Base-by-base conservation (phyloP, 305 asterid species). In the Fraxinus latifolia region DNA sequence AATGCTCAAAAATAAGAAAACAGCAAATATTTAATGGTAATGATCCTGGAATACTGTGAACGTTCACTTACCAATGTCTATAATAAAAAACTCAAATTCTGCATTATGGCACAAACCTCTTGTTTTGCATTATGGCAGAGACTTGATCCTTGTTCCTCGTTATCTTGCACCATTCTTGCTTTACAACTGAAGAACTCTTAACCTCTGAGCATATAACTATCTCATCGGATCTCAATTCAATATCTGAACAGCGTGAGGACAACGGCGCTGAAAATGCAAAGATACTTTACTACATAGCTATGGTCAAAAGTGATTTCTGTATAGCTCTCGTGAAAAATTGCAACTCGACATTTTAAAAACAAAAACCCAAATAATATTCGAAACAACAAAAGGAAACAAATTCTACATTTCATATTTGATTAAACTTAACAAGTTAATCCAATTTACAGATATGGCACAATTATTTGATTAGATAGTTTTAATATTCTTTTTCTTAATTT, bases 91-190 rank as follows among this genome's bases (percentile, higher is more conserved):
- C 37, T 42, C 74, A 1, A 33, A 34, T 62, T 73, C 62, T 73
- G 31, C 77, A 36, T 2, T 44, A 23, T 5, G 17, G 42, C 12
- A 31, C 72, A 42, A 84, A 95, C 98, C 97, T 84, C 81, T 78
- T 91, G 87, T 93, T 94, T 81, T 84, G 89, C 82, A 94, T 79
- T 75, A 89, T 79, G 82, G 96, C 97, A 82, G 95, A 92, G 80
- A 74, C 86, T 71, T 89, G 89, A 87, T 93, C 97, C 81, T 85
- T 89, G 83, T 91, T 91, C 92, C 91, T 95, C 15, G 92, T 89
- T 85, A 95, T 90, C 87, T 87, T 91, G 91, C 99, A 95, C 98
- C 98, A 94, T 82, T 88, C 90, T 82, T 82, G 90, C 85, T 89
- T 90, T 58, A 77, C 95, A 80, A 88, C 85, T 19, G 88, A 80